Evolutionary conservation across 2,329 filamentous ascomycete genomes (phyloP).

Genomic region (Didymella keratinophila): DNA sequence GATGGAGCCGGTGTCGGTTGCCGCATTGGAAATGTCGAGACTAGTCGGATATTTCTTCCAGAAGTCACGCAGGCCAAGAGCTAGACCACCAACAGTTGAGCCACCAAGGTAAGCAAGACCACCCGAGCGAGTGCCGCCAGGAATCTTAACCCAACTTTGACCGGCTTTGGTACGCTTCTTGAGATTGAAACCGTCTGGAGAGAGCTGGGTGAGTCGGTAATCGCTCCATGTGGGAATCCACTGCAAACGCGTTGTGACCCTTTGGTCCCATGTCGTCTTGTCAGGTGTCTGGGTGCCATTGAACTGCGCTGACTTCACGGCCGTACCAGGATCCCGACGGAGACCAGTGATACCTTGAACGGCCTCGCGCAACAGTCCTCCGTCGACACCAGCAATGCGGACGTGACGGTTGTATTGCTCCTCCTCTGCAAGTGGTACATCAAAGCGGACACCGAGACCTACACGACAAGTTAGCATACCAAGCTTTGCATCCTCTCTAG

Average conservation of each 20-base stretch:
- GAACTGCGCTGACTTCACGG: conserved; percentile 60
- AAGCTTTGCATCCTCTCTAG: background rate
- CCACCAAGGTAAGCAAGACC: conserved; percentile 68
- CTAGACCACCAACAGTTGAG: conserved; percentile 65
- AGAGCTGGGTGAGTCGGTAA: conserved; percentile 65
- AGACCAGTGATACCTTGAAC: conserved; percentile 68
- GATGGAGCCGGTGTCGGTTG: conserved; percentile 59
- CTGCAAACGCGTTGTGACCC: conserved; percentile 57
- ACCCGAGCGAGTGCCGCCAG: conserved; percentile 63
- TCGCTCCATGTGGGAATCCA: conserved; percentile 68
- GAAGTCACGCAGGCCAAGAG: conserved; percentile 66
- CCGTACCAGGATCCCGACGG: conserved; percentile 61
- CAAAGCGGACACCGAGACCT: conserved; percentile 61
- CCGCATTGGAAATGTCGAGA: conserved; percentile 63
- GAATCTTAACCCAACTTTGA: conserved; percentile 66
- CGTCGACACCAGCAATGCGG: conserved; percentile 63
- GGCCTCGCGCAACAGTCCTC: conserved; percentile 65
- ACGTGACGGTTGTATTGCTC: conserved; percentile 67
- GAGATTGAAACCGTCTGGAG: conserved; percentile 66
- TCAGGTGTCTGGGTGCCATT: conserved; percentile 57
- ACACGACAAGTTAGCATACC: background rate
- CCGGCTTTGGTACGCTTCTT: conserved; percentile 67
- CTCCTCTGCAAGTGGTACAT: conserved; percentile 62
- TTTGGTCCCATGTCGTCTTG: conserved; percentile 57
- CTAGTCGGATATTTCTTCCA: conserved; percentile 70